Base-by-base conservation (phyloP, 225 moss, liverwort and hornwort genomes). In the Pseudoscleropodium purum region DNA sequence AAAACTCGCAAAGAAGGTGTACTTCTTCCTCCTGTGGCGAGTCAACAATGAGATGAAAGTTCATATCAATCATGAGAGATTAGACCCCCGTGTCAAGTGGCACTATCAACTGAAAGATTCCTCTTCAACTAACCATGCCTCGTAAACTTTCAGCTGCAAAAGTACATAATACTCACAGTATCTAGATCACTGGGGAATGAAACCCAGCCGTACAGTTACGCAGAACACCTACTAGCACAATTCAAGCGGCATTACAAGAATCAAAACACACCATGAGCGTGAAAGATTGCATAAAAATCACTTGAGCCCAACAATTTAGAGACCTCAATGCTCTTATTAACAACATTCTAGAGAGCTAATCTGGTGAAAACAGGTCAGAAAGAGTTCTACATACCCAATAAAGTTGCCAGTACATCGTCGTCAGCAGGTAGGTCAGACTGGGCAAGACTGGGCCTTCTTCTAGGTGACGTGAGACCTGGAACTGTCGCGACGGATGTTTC, bases 381-480 rank as follows among this genome's bases (percentile, higher is more conserved):
- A 62, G 81, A 79, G 84, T 70, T 85, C 70, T 72, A 94, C 96
- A 77, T 68, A 97, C 99, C 99, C 92, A 97, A 91, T 73, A 99
- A 95, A 82, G 96, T 88, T 87, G 95, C 99, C 90, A 99, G 85
- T 75, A 97, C 95, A 89, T 99, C 99, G 74, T 97, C 95, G 75
- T 97, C 97, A 75, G 94, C 95, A 77, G 99, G 99, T 82, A 99
- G 91, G 34, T 93, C 95, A 64, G 86, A 89, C 81, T 29, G 85
- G 54, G 89, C 89, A 84, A 90, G 87, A 87, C 93, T 93, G 68
- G 93, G 92, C 88, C 94, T 92, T 84, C 90, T 74, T 83, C 87
- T 85, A 26, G 96, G 96, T 73, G 96, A 97, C 75, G 92, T 88
- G 39, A 92, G 92, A 61, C 91, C 91, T 87, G 91, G 91, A 90